Percentiles rank a stretch among this genome's conserved stretches.
Evolutionary conservation across 1,139 yeast species (phyloP).

Genomic region (Magnusiomyces fungicola): DNA sequence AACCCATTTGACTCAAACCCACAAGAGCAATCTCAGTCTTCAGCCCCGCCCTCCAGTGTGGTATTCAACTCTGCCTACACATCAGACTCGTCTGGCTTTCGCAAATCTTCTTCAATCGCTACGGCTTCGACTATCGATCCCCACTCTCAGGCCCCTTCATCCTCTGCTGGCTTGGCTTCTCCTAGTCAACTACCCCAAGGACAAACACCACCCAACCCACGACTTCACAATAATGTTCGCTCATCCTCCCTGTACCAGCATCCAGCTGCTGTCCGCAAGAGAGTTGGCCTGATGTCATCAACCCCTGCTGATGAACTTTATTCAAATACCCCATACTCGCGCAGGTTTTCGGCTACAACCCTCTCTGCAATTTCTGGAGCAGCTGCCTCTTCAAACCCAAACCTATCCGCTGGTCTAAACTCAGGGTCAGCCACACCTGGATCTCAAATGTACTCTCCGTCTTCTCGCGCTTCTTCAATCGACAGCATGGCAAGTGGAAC

Average conservation of each 20-base stretch:
- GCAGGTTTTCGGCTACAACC: slow-evolving; percentile 11
- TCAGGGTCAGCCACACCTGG: neutral
- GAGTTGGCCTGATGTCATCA: slow-evolving; percentile 4
- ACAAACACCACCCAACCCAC: neutral
- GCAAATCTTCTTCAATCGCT: slow-evolving; percentile 22
- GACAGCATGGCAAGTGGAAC: slow-evolving; percentile 11
- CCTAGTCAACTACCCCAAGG: slow-evolving; percentile 9
- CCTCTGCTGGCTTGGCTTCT: slow-evolving; percentile 9
- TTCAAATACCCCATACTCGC: slow-evolving; percentile 10
- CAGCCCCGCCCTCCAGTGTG: slow-evolving; percentile 48
- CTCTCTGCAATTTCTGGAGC: neutral
- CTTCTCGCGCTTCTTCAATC: slow-evolving; percentile 20
- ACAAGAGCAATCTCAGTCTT: slow-evolving; percentile 39
- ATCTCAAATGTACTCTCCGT: slow-evolving; percentile 16
- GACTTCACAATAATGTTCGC: slow-evolving; percentile 9
- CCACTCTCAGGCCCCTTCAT: slow-evolving; percentile 18
- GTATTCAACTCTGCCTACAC: slow-evolving; percentile 29
- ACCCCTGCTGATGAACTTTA: slow-evolving; percentile 11
- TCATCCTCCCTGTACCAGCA: slow-evolving; percentile 11
- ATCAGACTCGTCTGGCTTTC: slow-evolving; percentile 27
- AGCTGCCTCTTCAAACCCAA: neutral
- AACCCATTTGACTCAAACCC: neutral
- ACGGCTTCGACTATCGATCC: slow-evolving; percentile 23
- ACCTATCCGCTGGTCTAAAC: neutral
- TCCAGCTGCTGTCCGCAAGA: slow-evolving; percentile 11